Evolutionary conservation across 176 grass and related monocot genomes (phyloP).

Genomic region (Carex scoparia): DNA sequence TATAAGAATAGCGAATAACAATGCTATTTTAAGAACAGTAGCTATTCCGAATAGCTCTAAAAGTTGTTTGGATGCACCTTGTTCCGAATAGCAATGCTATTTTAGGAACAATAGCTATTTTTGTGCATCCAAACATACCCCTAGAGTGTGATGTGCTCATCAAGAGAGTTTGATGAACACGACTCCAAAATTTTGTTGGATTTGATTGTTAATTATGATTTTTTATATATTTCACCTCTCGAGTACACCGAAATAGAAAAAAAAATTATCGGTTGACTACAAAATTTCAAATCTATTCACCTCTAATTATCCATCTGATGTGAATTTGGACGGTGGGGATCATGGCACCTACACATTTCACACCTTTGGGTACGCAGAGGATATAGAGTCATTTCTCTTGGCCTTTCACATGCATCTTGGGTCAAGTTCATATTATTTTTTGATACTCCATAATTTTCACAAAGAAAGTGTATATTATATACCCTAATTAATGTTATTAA

Average conservation of each 20-base stretch:
- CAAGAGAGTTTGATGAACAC: too few relatives aligned
- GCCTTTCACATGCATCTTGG: not conserved
- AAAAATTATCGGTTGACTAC: not conserved
- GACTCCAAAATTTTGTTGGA: too few relatives aligned
- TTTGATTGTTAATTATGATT: too few relatives aligned
- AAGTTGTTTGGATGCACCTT: too few relatives aligned
- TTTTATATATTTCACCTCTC: not conserved
- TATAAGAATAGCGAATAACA: too few relatives aligned
- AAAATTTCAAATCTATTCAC: not conserved
- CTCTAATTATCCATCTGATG: not conserved
- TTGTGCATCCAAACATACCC: too few relatives aligned
- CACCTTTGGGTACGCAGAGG: not conserved
- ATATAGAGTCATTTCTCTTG: not conserved
- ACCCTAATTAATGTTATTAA: not conserved
- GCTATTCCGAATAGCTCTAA: too few relatives aligned
- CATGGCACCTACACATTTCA: not conserved
- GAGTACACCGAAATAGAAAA: not conserved
- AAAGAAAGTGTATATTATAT: not conserved
- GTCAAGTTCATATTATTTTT: not conserved
- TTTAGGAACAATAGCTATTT: too few relatives aligned
- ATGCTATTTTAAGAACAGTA: too few relatives aligned
- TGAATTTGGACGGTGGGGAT: not conserved
- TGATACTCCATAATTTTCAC: not conserved
- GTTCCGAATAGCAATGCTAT: too few relatives aligned
- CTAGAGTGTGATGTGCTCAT: too few relatives aligned